phyloP scores from a whole-genome alignment of 805 yeast genomes.

The Cyberlindnera sargentensis region DNA sequence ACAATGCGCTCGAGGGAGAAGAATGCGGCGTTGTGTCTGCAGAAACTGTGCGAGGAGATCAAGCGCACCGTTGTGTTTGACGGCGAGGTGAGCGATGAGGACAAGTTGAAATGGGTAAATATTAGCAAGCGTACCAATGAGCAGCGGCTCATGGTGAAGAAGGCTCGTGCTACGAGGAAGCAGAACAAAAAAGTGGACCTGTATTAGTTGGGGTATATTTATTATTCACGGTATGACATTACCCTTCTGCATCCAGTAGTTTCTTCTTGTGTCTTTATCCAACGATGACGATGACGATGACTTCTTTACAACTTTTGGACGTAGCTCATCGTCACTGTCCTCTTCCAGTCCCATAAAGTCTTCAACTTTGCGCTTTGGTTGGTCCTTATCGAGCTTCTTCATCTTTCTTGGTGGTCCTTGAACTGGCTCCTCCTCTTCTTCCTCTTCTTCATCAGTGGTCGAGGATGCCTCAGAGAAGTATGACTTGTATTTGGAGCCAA shows the following conservation, averaged over 20 bases:
- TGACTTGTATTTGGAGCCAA: slow-evolving; percentile 11
- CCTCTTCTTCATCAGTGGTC: slow-evolving; percentile 11
- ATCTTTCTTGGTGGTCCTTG: slow-evolving; percentile 3
- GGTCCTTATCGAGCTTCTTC: slow-evolving; percentile 1
- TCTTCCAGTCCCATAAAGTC: slow-evolving; percentile 15
- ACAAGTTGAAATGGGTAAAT: slow-evolving; percentile 44
- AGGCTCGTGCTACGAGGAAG: slow-evolving; percentile 25
- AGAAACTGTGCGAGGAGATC: slow-evolving; percentile 50
- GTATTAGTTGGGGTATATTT: too few species aligned
- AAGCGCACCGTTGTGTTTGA: slow-evolving; percentile 39
- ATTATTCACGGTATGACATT: slow-evolving; percentile 11
- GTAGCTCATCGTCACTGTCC: slow-evolving; percentile 22
- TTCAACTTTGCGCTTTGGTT: slow-evolving; percentile 9
- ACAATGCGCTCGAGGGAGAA: slow-evolving; percentile 55
- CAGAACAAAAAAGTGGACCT: too few species aligned
- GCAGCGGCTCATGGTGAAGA: slow-evolving; percentile 30
- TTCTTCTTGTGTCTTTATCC: slow-evolving; percentile 20
- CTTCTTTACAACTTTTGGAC: slow-evolving; percentile 4
- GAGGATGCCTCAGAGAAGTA: slow-evolving; percentile 6
- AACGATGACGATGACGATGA: slow-evolving; percentile 9
- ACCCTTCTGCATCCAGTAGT: slow-evolving; percentile 35
- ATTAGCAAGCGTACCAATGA: slow-evolving; percentile 28
- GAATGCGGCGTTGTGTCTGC: slow-evolving; percentile 52
- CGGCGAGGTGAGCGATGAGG: slow-evolving; percentile 38
- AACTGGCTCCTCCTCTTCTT: slow-evolving; percentile 3